Base-by-base conservation (phyloP, 2,329 filamentous ascomycete genomes). In the Curvularia sp. region DNA sequence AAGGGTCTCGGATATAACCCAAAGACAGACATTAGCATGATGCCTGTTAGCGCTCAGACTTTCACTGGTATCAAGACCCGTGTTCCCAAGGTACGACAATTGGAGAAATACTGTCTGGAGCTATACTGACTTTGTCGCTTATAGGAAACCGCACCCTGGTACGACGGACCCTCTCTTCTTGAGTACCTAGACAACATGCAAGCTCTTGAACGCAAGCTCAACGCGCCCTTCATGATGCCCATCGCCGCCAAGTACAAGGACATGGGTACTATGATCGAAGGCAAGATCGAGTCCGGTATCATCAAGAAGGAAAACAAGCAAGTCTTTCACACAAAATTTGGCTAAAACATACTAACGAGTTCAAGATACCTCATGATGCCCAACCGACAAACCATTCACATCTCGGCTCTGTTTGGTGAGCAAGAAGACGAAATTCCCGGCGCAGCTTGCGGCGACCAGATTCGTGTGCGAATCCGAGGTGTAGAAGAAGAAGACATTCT, bases 221-320 rank as follows among this genome's bases (percentile, higher is more conserved):
- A 97, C 70, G 95, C 95, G 1, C 94, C 95, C 9, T 98, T 99
- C 84, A 98, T 99, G 95, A 97, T 99, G 93, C 91, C 95, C 8
- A 85, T 99, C 65, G 91, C 91, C 64, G 92, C 92, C 79, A 99
- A 99, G 81, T 99, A 98, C 83, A 87, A 91, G 70, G 96, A 99
- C 76, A 89, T 99, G 85, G 95, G 95, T 71, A 99, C 95, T 61
- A 93, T 99, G 86, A 87, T 97, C 41, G 96, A 99, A 81, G 95
- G 95, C 67, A 97, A 97, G 84, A 91, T 99, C 65, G 95, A 99
- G 79, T 91, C 93, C 18, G 94, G 68, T 38, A 51, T 59, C 34
- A 59, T 59, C 28, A 59, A 59, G 28, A 59, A 59, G 32, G 56
- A 59, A 15, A 53, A 59, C 38, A 59, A 59, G 56, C 55, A 32